Base-by-base conservation (phyloP, 768 basidiomycete genomes). In the Cubamyces lactineus region DNA sequence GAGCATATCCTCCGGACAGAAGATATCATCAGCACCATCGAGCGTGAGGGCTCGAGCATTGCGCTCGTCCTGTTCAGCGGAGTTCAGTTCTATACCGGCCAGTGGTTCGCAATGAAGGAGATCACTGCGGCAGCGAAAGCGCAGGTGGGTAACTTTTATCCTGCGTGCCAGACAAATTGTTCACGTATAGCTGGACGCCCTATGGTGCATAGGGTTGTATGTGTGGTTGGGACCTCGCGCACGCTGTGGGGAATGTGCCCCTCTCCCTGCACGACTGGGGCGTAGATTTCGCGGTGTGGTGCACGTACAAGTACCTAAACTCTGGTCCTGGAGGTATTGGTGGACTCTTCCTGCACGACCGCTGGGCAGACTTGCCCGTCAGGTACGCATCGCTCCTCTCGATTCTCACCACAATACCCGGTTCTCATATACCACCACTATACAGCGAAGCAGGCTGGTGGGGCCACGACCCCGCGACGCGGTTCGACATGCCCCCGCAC, bases 231-330 rank as follows among this genome's bases (percentile, higher is more conserved):
- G 96, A 99, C 78, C 86, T 98, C 16, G 97, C 97, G 8, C 97
- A 99, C 75, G 96, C 91, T 6, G 83, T 88, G 47, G 97, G 96
- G 50, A 99, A 99, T 74, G 93, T 98, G 39, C 91, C 92, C 40
- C 76, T 96, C 67, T 79, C 84, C 50, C 79, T 99, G 66, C 93
- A 96, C 73, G 91, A 94, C 62, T 99, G 97, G 96, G 79, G 84
- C 66, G 90, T 93, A 67, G 97, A 99, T 74, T 98, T 98, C 72
- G 97, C 96, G 3, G 96, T 96, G 39, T 98, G 96, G 94, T 99
- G 97, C 74, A 91, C 94, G 34, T 99, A 98, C 83, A 98, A 92
- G 77, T 99, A 98, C 73, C 84, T 98, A 61, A 98, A 98, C 77
- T 90, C 95, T 17, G 94, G 96, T 5, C 95, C 97, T 12, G 96